Evolutionary conservation across 306 rosid genomes (phyloP).

Genomic region (Fagus crenata): DNA sequence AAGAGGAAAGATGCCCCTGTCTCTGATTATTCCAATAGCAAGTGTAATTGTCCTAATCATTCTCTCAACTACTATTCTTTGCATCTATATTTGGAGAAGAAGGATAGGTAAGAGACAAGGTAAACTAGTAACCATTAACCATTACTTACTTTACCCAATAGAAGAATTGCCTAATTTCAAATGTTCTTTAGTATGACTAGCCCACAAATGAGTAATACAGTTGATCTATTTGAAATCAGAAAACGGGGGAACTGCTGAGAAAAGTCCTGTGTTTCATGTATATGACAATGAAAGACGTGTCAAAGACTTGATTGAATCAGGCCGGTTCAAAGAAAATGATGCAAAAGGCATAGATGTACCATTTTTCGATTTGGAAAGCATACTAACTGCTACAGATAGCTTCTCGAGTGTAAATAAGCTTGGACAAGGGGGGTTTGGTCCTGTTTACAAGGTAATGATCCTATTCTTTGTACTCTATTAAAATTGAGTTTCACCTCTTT

Average conservation of each 20-base stretch:
- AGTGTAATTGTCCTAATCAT: conserved; percentile 40
- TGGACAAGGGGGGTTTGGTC: conserved; percentile 81
- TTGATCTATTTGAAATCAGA: conserved; percentile 49
- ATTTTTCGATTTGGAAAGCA: conserved; percentile 57
- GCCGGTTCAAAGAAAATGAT: conserved; percentile 53
- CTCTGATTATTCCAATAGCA: conserved; percentile 42
- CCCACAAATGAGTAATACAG: conserved; percentile 1
- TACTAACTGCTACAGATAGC: conserved; percentile 55
- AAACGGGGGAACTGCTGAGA: conserved; percentile 45
- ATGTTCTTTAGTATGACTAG: conserved; percentile 10
- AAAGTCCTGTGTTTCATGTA: conserved; percentile 44
- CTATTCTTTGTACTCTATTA: neutral
- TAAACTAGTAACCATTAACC: conserved; percentile 27
- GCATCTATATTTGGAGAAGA: conserved; percentile 44
- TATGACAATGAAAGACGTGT: conserved; percentile 50
- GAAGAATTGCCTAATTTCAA: conserved; percentile 7
- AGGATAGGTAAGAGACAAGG: conserved; percentile 48
- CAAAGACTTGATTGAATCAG: conserved; percentile 58
- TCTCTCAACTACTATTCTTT: conserved; percentile 48
- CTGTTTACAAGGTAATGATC: conserved; percentile 60
- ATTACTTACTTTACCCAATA: neutral
- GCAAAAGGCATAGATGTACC: conserved; percentile 63
- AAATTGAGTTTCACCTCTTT: conserved; percentile 9
- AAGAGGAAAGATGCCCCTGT: conserved; percentile 34
- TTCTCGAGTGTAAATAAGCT: conserved; percentile 67